Evolutionary conservation across 345 rosid genomes (phyloP).

Genomic region (Physaria fendleri): DNA sequence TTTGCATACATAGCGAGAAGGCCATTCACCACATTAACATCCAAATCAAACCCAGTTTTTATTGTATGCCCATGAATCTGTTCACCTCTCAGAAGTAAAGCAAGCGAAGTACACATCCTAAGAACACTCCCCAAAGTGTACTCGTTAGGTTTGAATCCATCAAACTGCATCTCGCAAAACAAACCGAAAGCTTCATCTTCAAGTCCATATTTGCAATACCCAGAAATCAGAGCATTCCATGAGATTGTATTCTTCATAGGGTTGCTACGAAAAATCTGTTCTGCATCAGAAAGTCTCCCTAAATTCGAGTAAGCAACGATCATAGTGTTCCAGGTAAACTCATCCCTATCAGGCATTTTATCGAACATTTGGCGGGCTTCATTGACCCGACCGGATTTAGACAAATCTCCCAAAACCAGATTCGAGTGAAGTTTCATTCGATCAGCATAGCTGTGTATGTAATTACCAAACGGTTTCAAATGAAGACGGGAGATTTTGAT

Average conservation of each 20-base stretch:
- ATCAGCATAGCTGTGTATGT: slow-evolving; percentile 14
- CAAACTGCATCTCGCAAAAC: slow-evolving; percentile 61
- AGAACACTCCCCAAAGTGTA: slow-evolving; percentile 70
- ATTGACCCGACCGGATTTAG: slow-evolving; percentile 45
- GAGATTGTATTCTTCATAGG: slow-evolving; percentile 59
- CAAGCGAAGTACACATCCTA: slow-evolving; percentile 44
- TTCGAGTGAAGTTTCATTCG: slow-evolving; percentile 41
- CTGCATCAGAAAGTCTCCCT: slow-evolving; percentile 59
- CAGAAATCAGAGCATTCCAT: slow-evolving; percentile 82
- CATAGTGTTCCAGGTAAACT: slow-evolving; percentile 84
- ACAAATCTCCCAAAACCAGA: slow-evolving; percentile 33
- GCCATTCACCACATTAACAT: slow-evolving; percentile 63
- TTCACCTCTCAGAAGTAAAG: slow-evolving; percentile 51
- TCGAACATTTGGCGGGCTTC: slow-evolving; percentile 76
- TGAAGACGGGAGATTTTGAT: slow-evolving; percentile 7
- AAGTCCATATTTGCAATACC: slow-evolving; percentile 45
- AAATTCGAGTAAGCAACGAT: slow-evolving; percentile 61
- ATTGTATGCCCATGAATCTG: slow-evolving; percentile 60
- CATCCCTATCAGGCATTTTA: slow-evolving; percentile 55
- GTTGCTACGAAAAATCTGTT: slow-evolving; percentile 35
- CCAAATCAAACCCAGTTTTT: slow-evolving; percentile 45
- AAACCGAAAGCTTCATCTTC: slow-evolving; percentile 53
- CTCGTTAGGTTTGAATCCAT: slow-evolving; percentile 50
- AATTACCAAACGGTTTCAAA: slow-evolving; percentile 6
- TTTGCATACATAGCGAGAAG: slow-evolving; percentile 80